These are phyloP conservation scores for Vigna angularis DNA, from an alignment of 306 rosid genomes.

Conservation along the genomic window DNA sequence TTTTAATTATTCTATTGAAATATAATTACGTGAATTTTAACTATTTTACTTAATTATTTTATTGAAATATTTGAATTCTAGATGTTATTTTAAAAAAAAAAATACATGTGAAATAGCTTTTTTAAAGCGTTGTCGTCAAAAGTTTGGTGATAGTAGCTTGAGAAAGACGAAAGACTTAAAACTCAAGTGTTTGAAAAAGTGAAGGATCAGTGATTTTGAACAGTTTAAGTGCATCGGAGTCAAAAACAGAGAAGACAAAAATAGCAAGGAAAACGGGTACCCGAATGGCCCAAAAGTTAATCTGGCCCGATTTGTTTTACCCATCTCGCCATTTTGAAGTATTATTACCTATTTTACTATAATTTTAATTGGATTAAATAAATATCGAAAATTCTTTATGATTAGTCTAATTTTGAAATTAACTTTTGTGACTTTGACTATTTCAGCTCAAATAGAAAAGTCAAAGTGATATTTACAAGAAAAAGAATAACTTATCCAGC, in stretches of 20 bases:
- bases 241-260: background rate
- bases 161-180: background rate
- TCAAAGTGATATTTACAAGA: background rate
- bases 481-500: background rate
- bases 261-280: background rate
- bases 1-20: no score
- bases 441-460: background rate
- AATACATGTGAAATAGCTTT: background rate
- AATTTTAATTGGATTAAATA: background rate
- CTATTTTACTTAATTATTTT: no score
- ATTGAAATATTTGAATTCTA: no score
- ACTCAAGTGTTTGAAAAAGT: background rate
- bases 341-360: background rate
- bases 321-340: background rate
- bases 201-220: constrained; percentile 26
- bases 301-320: background rate
- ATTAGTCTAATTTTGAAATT: background rate
- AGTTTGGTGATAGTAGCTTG: background rate
- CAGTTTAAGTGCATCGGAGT: constrained; percentile 25
- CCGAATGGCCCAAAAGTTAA: background rate
- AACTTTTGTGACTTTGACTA: background rate
- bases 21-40: no score
- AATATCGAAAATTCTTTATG: background rate
- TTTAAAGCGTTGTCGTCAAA: background rate
- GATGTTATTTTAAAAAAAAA: no score